A percentile compares a stretch with the other conserved stretches of the same genome.
Evolutionary conservation across 225 moss, liverwort and hornwort genomes (phyloP).

Genomic region (Polytrichum formosum): DNA sequence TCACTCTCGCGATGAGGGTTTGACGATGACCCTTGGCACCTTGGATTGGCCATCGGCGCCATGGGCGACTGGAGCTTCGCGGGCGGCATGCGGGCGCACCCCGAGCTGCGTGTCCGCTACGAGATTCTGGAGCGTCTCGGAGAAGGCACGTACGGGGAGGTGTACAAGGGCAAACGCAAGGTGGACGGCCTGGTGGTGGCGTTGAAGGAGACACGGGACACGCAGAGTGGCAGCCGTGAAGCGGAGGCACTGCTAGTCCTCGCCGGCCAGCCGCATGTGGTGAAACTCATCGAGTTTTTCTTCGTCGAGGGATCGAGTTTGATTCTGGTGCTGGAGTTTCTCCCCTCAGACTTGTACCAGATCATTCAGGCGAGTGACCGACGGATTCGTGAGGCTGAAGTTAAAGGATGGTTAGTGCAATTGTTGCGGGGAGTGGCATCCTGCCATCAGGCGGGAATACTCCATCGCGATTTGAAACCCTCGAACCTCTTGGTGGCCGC

Average conservation of each 20-base stretch:
- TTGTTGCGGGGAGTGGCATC: constrained; percentile 75
- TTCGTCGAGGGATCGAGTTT: constrained; percentile 69
- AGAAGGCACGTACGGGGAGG: constrained; percentile 90
- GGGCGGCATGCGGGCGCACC: constrained; percentile 79
- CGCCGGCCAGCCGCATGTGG: constrained; percentile 68
- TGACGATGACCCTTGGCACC: too few relatives aligned
- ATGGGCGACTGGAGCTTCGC: constrained; percentile 84
- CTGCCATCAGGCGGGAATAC: constrained; percentile 66
- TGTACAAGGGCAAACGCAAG: constrained; percentile 68
- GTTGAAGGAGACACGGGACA: constrained; percentile 78
- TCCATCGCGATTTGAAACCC: constrained; percentile 95
- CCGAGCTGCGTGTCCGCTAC: constrained; percentile 77
- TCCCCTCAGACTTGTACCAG: constrained; percentile 63
- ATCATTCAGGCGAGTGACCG: constrained; percentile 54
- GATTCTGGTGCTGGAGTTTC: constrained; percentile 87
- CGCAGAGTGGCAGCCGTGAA: constrained; percentile 75
- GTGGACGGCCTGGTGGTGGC: constrained; percentile 72
- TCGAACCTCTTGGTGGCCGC: constrained; percentile 72
- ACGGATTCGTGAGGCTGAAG: constrained; percentile 58
- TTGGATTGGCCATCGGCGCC: constrained; percentile 1
- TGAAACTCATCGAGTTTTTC: constrained; percentile 70
- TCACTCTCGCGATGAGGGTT: too few relatives aligned
- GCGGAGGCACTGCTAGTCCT: constrained; percentile 74
- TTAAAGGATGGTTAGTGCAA: constrained; percentile 88
- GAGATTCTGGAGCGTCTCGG: constrained; percentile 91